Conservation (phyloP, 345 rosid species). For the Syzygium aqueum region DNA sequence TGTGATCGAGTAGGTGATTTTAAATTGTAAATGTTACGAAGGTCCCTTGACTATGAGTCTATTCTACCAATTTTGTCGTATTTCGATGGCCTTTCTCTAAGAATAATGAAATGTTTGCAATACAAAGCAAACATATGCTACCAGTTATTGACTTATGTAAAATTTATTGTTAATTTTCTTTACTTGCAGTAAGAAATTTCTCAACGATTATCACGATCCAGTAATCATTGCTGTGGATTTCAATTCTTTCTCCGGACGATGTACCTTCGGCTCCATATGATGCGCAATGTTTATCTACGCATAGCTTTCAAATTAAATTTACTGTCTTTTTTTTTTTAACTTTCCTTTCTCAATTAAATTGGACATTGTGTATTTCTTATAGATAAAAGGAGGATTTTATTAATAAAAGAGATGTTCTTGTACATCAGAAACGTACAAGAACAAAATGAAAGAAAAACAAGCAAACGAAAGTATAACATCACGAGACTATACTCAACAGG, state of each 20-base stretch:
- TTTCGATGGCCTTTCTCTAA: not conserved
- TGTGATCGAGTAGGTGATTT: not conserved
- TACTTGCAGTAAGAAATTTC: not conserved
- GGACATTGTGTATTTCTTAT: not conserved
- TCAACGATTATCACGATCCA: not conserved
- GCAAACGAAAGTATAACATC: not conserved
- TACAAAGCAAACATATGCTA: not conserved
- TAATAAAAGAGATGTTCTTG: not conserved
- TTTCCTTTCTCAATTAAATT: not conserved
- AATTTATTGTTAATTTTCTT: not conserved
- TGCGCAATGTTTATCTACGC: not conserved
- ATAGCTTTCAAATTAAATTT: not conserved
- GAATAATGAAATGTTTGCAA: not conserved
- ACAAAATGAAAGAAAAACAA: not conserved
- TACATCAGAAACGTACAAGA: not conserved
- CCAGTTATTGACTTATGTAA: not conserved
- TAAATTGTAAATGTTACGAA: not conserved
- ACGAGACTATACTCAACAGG: not conserved
- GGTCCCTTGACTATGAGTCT: not conserved
- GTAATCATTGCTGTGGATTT: not conserved
- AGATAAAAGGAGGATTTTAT: not conserved
- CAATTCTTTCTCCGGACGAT: not conserved
- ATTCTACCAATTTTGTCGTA: not conserved
- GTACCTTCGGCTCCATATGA: not conserved
- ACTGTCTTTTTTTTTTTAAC: not conserved